Percentiles rank a stretch among this genome's conserved stretches.
phyloP scores from a whole-genome alignment of 345 rosid genomes.

The Linum usitatissimum region DNA sequence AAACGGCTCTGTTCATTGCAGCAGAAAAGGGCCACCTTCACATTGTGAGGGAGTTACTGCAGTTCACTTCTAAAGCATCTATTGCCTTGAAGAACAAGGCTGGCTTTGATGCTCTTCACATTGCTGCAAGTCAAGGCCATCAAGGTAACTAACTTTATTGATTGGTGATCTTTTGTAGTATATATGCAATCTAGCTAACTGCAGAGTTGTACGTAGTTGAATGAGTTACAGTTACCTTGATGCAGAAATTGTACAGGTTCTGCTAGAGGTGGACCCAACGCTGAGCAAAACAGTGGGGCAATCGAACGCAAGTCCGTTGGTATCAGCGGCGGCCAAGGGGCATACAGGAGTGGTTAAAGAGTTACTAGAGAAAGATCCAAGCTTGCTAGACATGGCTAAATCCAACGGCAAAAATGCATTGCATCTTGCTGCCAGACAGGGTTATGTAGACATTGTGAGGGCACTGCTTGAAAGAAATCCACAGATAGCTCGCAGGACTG shows the following conservation, averaged over 20 bases:
- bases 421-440: slow-evolving; percentile 87
- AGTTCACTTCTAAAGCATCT: slow-evolving; percentile 46
- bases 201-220: slow-evolving; percentile 8
- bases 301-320: slow-evolving; percentile 76
- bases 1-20: slow-evolving; percentile 76
- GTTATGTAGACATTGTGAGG: slow-evolving; percentile 71
- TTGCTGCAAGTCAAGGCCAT: slow-evolving; percentile 82
- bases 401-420: slow-evolving; percentile 85
- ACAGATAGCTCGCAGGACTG: slow-evolving; percentile 65
- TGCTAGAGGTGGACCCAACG: slow-evolving; percentile 52
- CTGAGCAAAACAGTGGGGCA: slow-evolving; percentile 64
- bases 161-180: background rate
- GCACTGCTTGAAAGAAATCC: slow-evolving; percentile 56
- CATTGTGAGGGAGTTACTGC: slow-evolving; percentile 62
- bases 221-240: slow-evolving; percentile 1
- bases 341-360: slow-evolving; percentile 49
- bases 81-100: slow-evolving; percentile 53
- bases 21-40: slow-evolving; percentile 77
- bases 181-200: background rate
- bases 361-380: slow-evolving; percentile 50
- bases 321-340: slow-evolving; percentile 74
- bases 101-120: slow-evolving; percentile 64
- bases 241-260: slow-evolving; percentile 73
- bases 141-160: slow-evolving; percentile 31
- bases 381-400: slow-evolving; percentile 49